A percentile compares a stretch with the other conserved stretches of the same genome.
phyloP scores from a whole-genome alignment of 1,284 basidiomycete genomes.

The Malassezia pachydermatis region DNA sequence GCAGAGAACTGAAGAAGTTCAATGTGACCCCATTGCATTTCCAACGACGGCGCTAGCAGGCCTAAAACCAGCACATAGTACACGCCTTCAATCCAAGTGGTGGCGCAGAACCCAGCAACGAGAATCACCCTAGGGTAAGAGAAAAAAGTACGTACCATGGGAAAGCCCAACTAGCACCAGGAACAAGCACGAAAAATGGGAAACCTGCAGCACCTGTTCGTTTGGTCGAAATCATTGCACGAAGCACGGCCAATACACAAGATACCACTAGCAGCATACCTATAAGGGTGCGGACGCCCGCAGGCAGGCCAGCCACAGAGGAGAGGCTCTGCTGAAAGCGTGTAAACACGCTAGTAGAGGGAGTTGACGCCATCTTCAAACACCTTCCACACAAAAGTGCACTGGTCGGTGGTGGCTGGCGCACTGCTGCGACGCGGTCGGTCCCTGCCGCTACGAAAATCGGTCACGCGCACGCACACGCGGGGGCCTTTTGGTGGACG shows the following conservation, averaged over 20 bases:
- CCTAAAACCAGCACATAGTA: constrained; percentile 68
- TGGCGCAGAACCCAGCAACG: constrained; percentile 76
- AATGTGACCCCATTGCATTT: constrained; percentile 78
- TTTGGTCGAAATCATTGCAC: constrained; percentile 31
- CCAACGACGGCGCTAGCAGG: constrained; percentile 75
- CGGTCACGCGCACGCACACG: no score
- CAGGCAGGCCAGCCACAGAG: no score
- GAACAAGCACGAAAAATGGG: constrained; percentile 73
- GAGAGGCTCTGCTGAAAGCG: no score
- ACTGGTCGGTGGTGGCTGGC: no score
- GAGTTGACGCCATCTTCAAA: no score
- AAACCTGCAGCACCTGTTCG: constrained; percentile 50
- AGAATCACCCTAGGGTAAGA: constrained; percentile 66
- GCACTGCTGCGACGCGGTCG: no score
- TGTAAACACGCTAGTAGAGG: no score
- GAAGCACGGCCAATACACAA: constrained; percentile 10
- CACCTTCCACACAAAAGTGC: no score
- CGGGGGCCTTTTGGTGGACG: no score
- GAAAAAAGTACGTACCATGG: constrained; percentile 53
- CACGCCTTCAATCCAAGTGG: constrained; percentile 61
- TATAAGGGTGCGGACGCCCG: no score
- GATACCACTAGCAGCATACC: constrained; percentile 35
- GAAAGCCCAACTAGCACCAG: constrained; percentile 70
- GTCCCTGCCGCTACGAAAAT: no score
- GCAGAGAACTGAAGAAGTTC: constrained; percentile 78